Evolutionary conservation across 129 eudicot species (phyloP).

Genomic region (carrot (Daucus carota)): DNA sequence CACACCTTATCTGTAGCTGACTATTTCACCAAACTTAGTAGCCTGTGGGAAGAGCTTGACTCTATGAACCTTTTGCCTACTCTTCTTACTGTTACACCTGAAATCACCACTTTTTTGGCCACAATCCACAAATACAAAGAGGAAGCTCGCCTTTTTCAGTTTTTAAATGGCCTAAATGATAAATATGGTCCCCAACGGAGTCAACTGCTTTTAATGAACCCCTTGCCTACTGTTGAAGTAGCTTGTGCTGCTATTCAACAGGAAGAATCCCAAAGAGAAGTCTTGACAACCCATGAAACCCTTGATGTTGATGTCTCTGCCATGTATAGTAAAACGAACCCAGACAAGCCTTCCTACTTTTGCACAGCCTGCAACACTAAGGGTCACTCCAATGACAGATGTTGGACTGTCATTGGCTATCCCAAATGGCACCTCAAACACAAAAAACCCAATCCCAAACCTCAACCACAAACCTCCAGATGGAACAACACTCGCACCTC

Average conservation of each 20-base stretch:
- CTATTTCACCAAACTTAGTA: background rate
- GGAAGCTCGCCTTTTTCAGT: background rate
- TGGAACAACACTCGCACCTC: no score
- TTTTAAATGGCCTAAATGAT: background rate
- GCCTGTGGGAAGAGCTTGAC: background rate
- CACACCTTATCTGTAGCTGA: background rate
- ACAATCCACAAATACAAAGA: no score
- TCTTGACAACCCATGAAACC: no score
- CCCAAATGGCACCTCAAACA: background rate
- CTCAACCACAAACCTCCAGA: no score
- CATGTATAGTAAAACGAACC: background rate
- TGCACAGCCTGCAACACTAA: background rate
- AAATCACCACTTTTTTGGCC: no score
- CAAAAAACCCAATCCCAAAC: no score
- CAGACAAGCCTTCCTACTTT: no score
- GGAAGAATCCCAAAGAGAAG: background rate
- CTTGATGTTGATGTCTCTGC: background rate
- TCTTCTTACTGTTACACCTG: background rate
- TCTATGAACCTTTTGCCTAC: background rate
- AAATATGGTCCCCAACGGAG: background rate
- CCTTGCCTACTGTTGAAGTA: background rate
- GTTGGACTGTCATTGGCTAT: background rate
- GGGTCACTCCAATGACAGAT: background rate
- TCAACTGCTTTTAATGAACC: background rate
- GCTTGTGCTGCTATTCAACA: background rate